Conservation (phyloP, 768 basidiomycete genomes). For the Cytidiella melzeri region DNA sequence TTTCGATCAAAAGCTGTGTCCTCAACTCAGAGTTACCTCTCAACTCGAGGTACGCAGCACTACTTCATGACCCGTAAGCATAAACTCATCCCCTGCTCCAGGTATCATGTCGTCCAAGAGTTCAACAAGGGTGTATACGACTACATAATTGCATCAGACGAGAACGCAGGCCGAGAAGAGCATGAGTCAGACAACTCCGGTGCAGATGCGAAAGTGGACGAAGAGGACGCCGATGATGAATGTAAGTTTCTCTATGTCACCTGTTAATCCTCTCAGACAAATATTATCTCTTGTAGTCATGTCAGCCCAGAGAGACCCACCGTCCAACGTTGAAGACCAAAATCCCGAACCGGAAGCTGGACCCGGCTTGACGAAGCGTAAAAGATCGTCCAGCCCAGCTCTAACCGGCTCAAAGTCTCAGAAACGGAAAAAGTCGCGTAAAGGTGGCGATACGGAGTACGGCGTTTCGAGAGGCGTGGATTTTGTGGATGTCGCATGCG, state of each 20-base stretch:
- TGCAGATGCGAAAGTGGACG: constrained; percentile 33
- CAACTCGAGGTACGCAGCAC: constrained; percentile 65
- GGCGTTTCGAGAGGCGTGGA: constrained; percentile 95
- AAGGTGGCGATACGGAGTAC: constrained; percentile 64
- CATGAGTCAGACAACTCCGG: constrained; percentile 44
- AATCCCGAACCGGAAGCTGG: constrained; percentile 19
- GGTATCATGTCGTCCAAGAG: constrained; percentile 96
- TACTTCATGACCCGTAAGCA: background rate
- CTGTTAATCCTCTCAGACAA: constrained; percentile 2
- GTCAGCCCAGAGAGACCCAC: constrained; percentile 43
- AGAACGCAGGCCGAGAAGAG: constrained; percentile 54
- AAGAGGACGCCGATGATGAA: constrained; percentile 31
- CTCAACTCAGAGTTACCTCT: constrained; percentile 93
- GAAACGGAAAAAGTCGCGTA: constrained; percentile 45
- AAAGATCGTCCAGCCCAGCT: constrained; percentile 36
- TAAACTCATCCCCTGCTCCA: constrained; percentile 23
- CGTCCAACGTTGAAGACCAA: constrained; percentile 14
- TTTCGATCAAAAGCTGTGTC: constrained; percentile 93
- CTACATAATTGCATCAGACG: constrained; percentile 97
- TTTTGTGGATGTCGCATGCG: constrained; percentile 94
- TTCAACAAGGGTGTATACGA: constrained; percentile 99
- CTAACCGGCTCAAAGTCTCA: constrained; percentile 33
- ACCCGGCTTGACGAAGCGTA: constrained; percentile 46
- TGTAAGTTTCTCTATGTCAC: constrained; percentile 26
- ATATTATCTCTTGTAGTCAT: constrained; percentile 34